Percentiles rank a stretch among this genome's conserved stretches.
Conservation (phyloP, 805 yeast species). For the Zygosaccharomyces lentus region DNA sequence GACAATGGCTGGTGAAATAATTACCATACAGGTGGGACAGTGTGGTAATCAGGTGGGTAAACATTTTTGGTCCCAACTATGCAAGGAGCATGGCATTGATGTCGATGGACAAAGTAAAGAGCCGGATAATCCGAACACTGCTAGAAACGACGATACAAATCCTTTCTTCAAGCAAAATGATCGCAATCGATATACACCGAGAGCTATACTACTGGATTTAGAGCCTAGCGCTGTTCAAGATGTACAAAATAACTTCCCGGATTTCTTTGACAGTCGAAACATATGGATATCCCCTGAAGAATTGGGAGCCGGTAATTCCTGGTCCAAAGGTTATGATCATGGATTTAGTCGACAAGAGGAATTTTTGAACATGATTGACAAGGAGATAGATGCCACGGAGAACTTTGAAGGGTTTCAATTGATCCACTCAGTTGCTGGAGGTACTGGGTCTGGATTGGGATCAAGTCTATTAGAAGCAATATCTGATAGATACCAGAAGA, state of each 20-base stretch:
- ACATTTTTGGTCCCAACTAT: slow-evolving; percentile 86
- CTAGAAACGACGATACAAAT: slow-evolving; percentile 68
- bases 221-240: slow-evolving; percentile 85
- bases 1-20: slow-evolving; percentile 55
- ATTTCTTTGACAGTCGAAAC: slow-evolving; percentile 79
- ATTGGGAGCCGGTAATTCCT: slow-evolving; percentile 92
- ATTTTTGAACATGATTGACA: slow-evolving; percentile 76
- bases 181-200: slow-evolving; percentile 76
- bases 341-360: slow-evolving; percentile 67
- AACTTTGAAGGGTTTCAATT: slow-evolving; percentile 86
- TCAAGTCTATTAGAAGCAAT: slow-evolving; percentile 72
- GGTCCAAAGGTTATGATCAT: slow-evolving; percentile 85
- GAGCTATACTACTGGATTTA: slow-evolving; percentile 78
- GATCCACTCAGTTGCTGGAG: slow-evolving; percentile 95
- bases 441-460: slow-evolving; percentile 97
- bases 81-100: slow-evolving; percentile 78
- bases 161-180: slow-evolving; percentile 78
- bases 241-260: slow-evolving; percentile 48
- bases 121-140: slow-evolving; percentile 10
- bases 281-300: slow-evolving; percentile 76
- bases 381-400: slow-evolving; percentile 88
- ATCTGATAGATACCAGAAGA: slow-evolving; percentile 78
- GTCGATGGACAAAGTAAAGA: slow-evolving; percentile 33
- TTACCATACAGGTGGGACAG: slow-evolving; percentile 72
- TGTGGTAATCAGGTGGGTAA: slow-evolving; percentile 96